phyloP scores from a whole-genome alignment of 2,329 filamentous ascomycete genomes.

The Talaromyces pinophilus region DNA sequence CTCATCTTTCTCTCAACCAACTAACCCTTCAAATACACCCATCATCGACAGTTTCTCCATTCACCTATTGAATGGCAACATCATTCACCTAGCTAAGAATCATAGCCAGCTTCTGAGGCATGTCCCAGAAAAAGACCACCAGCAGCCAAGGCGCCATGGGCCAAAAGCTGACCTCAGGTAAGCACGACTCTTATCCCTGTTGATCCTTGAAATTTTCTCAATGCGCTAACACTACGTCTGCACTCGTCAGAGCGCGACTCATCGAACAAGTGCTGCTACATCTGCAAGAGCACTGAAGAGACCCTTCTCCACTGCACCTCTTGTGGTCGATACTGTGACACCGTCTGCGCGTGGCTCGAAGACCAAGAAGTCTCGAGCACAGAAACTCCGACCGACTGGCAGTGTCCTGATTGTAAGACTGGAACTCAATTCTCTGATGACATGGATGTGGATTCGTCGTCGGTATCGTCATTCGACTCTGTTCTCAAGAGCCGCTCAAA shows the following conservation, averaged over 20 bases:
- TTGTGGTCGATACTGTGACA: background rate
- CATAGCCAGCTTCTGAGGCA: too few species aligned
- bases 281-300: background rate
- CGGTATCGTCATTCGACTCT: background rate
- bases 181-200: background rate
- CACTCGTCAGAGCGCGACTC: background rate
- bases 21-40: background rate
- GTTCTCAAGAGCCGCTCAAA: background rate
- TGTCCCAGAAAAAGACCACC: background rate
- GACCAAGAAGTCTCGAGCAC: background rate
- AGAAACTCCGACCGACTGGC: background rate
- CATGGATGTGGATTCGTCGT: background rate
- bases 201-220: background rate
- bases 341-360: background rate
- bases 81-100: too few species aligned
- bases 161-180: conserved; percentile 5
- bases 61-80: too few species aligned
- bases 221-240: background rate
- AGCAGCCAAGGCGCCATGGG: background rate
- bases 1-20: background rate
- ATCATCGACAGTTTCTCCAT: background rate
- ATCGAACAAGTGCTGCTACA: background rate
- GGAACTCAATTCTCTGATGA: background rate
- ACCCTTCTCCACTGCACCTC: background rate
- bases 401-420: background rate